Conservation (phyloP, 2,329 filamentous ascomycete species). For the Colletotrichum paranaense region DNA sequence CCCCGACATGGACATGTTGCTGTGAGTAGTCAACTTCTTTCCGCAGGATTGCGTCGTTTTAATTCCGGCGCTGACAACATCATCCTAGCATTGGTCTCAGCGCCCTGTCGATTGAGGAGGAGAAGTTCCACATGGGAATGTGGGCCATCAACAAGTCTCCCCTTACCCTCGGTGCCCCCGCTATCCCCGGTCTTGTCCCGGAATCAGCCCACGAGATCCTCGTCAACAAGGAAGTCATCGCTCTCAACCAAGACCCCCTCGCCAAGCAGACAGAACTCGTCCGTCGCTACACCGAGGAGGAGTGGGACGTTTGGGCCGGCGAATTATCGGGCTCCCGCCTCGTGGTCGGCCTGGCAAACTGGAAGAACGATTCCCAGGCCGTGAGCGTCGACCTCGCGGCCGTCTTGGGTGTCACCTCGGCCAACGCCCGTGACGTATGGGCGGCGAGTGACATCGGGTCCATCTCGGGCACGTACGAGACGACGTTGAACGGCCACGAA, state of each 20-base stretch:
- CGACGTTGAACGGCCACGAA: conserved; percentile 51
- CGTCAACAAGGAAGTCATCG: conserved; percentile 64
- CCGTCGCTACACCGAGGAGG: conserved; percentile 57
- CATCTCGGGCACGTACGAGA: conserved; percentile 45
- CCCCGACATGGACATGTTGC: conserved; percentile 64
- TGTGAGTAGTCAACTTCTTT: conserved; percentile 43
- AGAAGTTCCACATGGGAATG: conserved; percentile 63
- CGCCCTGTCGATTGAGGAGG: conserved; percentile 56
- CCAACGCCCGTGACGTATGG: conserved; percentile 54
- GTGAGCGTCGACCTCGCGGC: conserved; percentile 54
- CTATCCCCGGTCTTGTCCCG: conserved; percentile 51
- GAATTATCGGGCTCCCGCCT: conserved; percentile 54
- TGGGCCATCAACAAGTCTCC: conserved; percentile 65
- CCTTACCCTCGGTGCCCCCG: conserved; percentile 57
- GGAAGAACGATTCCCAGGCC: conserved; percentile 55
- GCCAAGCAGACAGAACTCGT: conserved; percentile 62
- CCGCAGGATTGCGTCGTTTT: neutral
- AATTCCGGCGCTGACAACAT: neutral
- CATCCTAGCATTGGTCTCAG: conserved; percentile 55
- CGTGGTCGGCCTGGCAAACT: conserved; percentile 61
- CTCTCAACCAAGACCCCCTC: conserved; percentile 67
- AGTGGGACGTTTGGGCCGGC: conserved; percentile 64
- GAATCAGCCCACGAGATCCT: conserved; percentile 54
- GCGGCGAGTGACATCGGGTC: conserved; percentile 45
- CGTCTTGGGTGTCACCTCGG: conserved; percentile 50